Evolutionary conservation across 1,139 yeast genomes (phyloP).

Genomic region (Debaryomyces coudertii): DNA sequence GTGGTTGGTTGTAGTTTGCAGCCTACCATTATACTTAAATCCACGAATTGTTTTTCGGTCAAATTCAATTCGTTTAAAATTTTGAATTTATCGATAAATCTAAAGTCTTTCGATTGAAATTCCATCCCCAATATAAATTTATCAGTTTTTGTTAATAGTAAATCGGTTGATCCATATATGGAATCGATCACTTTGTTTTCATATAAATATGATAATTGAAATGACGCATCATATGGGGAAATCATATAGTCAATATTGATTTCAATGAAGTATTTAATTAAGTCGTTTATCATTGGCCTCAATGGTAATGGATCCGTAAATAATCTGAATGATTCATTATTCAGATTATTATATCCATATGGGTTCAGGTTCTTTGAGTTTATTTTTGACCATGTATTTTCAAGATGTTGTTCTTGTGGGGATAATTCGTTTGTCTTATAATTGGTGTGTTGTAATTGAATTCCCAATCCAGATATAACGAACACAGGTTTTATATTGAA

Average conservation of each 20-base stretch:
- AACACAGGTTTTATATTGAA: conserved; percentile 74
- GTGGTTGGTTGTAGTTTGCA: conserved; percentile 72
- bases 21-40: conserved; percentile 77
- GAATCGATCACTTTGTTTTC: conserved; percentile 65
- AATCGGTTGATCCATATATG: conserved; percentile 84
- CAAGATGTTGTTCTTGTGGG: conserved; percentile 49
- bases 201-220: conserved; percentile 76
- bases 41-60: conserved; percentile 68
- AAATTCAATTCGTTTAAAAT: conserved; percentile 65
- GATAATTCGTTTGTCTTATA: conserved; percentile 44
- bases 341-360: conserved; percentile 31
- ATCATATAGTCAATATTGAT: conserved; percentile 67
- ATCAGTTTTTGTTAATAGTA: conserved; percentile 64
- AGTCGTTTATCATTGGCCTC: conserved; percentile 56
- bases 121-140: conserved; percentile 77
- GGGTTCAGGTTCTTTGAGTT: conserved; percentile 23
- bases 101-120: conserved; percentile 61
- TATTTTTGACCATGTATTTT: conserved; percentile 50
- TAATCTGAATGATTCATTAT: conserved; percentile 48
- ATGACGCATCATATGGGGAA: conserved; percentile 83
- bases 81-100: conserved; percentile 62
- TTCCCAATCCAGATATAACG: conserved; percentile 63
- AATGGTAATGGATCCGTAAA: conserved; percentile 49
- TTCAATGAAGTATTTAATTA: conserved; percentile 60
- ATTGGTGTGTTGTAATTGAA: conserved; percentile 35